These are phyloP conservation scores for Cystofilobasidium macerans DNA, from an alignment of 768 basidiomycete species.

Conservation along the genomic window DNA sequence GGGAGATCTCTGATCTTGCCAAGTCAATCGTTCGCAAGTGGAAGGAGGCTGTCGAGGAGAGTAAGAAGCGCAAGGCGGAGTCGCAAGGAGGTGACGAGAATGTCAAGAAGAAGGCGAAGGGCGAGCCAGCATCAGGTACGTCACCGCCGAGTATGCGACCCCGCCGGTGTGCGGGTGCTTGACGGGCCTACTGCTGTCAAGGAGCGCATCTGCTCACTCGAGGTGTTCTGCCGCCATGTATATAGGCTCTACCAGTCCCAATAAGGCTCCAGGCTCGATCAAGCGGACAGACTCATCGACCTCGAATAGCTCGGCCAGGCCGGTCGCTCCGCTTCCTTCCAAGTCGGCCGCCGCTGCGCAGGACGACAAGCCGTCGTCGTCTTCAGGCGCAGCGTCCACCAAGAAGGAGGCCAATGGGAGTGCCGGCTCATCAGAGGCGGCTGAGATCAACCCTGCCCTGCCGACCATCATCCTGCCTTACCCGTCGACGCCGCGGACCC, in stretches of 20 bases:
- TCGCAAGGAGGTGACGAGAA: background rate
- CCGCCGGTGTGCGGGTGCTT: no score
- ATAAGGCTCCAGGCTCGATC: background rate
- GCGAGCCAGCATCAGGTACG: conserved; percentile 8
- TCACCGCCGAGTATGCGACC: no score
- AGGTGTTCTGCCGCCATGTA: background rate
- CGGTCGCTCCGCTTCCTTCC: background rate
- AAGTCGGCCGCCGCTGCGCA: no score
- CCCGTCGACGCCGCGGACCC: conserved; percentile 42
- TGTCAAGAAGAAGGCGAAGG: conserved; percentile 20
- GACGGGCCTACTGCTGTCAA: background rate
- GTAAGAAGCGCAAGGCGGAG: conserved; percentile 35
- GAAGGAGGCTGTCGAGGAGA: conserved; percentile 68
- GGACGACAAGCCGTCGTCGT: no score
- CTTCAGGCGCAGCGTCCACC: conserved; percentile 11
- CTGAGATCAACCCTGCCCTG: background rate
- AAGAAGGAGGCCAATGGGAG: conserved; percentile 28
- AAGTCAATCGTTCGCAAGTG: conserved; percentile 87
- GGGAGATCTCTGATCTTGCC: conserved; percentile 65
- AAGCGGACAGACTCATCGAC: conserved; percentile 3
- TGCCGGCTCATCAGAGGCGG: background rate
- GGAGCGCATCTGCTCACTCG: background rate
- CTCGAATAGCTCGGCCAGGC: background rate
- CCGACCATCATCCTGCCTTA: conserved; percentile 22
- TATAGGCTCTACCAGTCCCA: conserved; percentile 16